Evolutionary conservation across 495 filamentous ascomycete genomes (phyloP).

Genomic region (Glarea lozoyensis): DNA sequence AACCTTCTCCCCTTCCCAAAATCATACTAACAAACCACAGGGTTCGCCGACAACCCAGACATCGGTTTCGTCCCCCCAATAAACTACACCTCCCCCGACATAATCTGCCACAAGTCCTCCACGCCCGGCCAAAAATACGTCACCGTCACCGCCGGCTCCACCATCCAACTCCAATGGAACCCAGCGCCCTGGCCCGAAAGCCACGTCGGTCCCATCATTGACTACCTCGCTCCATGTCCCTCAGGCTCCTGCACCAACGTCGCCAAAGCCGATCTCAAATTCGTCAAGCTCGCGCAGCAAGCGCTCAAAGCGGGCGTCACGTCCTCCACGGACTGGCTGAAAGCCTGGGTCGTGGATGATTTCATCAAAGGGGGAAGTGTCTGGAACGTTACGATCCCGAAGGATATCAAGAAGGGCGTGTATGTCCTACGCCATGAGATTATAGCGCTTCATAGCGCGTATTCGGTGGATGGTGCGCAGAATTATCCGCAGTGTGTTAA

Average conservation of each 20-base stretch:
- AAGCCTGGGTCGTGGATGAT: conserved; percentile 57
- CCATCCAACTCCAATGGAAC: conserved; percentile 31
- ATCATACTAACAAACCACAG: background rate
- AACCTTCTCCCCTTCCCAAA: background rate
- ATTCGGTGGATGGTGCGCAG: conserved; percentile 55
- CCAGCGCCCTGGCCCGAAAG: conserved; percentile 17
- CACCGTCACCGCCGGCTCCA: conserved; percentile 34
- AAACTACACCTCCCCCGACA: conserved; percentile 30
- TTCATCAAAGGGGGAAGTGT: conserved; percentile 59
- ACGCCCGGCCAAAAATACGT: conserved; percentile 30
- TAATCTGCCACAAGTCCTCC: conserved; percentile 42
- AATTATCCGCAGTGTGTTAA: conserved; percentile 72
- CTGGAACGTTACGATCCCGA: conserved; percentile 62
- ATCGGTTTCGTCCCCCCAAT: conserved; percentile 48
- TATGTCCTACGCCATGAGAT: conserved; percentile 78
- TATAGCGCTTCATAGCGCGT: conserved; percentile 62
- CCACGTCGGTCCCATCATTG: conserved; percentile 58
- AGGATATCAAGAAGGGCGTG: conserved; percentile 52
- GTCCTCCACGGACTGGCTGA: conserved; percentile 34
- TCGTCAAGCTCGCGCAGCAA: conserved; percentile 81
- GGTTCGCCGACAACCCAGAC: conserved; percentile 36
- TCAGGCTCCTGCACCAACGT: conserved; percentile 43
- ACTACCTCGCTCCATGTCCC: conserved; percentile 31
- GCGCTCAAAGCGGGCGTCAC: conserved; percentile 52
- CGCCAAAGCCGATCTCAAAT: conserved; percentile 50